phyloP scores from a whole-genome alignment of 768 basidiomycete genomes.

The Pleurotus giganteus region DNA sequence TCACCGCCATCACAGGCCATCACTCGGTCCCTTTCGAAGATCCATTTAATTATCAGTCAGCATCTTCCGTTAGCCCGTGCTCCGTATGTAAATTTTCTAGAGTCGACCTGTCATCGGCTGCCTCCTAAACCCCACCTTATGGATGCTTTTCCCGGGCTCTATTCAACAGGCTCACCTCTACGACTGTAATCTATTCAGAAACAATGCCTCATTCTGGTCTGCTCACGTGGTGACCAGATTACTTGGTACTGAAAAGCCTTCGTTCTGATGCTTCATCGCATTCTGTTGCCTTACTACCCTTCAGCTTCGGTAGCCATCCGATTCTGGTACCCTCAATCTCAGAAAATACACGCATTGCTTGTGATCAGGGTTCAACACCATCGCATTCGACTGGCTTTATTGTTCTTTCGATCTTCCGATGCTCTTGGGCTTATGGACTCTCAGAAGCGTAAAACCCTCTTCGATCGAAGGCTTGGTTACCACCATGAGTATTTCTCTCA shows the following conservation, averaged over 20 bases:
- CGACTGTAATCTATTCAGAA: not conserved
- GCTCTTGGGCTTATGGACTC: not conserved
- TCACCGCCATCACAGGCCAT: not conserved
- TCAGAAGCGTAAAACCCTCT: not conserved
- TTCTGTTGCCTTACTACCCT: not conserved
- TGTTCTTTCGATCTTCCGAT: constrained; percentile 4
- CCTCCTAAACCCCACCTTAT: not conserved
- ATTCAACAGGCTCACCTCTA: not conserved
- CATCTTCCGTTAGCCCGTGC: not conserved
- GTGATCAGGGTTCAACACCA: not conserved
- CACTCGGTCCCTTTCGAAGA: not conserved
- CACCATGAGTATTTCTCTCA: not conserved
- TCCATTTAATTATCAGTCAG: constrained; percentile 2
- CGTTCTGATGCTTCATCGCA: not conserved
- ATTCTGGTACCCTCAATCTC: not conserved
- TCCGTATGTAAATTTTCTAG: not conserved
- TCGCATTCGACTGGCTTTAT: not conserved
- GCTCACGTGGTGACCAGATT: not conserved
- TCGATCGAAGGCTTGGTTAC: constrained; percentile 1
- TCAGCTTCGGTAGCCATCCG: not conserved
- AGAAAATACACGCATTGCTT: not conserved
- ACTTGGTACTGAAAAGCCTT: not conserved
- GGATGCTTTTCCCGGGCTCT: too few relatives aligned
- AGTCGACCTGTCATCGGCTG: not conserved
- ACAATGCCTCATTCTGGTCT: not conserved